Base-by-base conservation (phyloP, 129 eudicot species). In the Sambucus nigra region DNA sequence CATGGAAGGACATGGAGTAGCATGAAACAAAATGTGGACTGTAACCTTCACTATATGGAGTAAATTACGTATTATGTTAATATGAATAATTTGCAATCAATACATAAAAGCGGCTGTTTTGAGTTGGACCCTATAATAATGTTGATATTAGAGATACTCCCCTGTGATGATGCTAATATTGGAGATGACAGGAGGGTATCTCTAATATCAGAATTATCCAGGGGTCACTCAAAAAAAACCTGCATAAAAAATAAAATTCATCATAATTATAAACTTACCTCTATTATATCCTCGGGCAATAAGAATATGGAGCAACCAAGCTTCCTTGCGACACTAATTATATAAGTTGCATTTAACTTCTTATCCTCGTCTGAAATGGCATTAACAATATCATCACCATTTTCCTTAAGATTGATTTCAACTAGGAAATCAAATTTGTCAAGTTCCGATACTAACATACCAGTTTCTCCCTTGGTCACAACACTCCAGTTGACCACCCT, bases 241-340 rank as follows among this genome's bases (percentile, higher is more conserved):
- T n/a, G n/a, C n/a, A n/a, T 35, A 15, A 35, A 12, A 0, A 53
- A 21, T 46, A 15, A 50, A 15, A 47, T 39, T 57, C 11, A 42
- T 20, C 13, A 10, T 62, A 28, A 57, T 29, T 14, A 15, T 21
- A 39, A 25, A 8, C 55, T 57, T 73, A 84, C 97, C 97, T 89
- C 88, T 44, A 84, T 63, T 28, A 89, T 84, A 66, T 89, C 97
- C 69, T 89, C 97, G 6, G 97, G 97, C 71, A 89, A 71, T 68
- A 89, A 74, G 64, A 89, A 89, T 49, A 89, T 73, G 6, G 97
- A 78, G 55, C 97, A 89, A 12, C 97, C 97, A 14, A 89, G 80
- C 79, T 89, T 89, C 59, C 97, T 79, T 12, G 97, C 97, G 47
- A 89, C 97, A 76, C 95, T 89, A 71, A 89, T 89, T 18, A 84